These are phyloP conservation scores for Erysiphe pulchra DNA, from an alignment of 2,329 filamentous ascomycete genomes.

Conservation along the genomic window DNA sequence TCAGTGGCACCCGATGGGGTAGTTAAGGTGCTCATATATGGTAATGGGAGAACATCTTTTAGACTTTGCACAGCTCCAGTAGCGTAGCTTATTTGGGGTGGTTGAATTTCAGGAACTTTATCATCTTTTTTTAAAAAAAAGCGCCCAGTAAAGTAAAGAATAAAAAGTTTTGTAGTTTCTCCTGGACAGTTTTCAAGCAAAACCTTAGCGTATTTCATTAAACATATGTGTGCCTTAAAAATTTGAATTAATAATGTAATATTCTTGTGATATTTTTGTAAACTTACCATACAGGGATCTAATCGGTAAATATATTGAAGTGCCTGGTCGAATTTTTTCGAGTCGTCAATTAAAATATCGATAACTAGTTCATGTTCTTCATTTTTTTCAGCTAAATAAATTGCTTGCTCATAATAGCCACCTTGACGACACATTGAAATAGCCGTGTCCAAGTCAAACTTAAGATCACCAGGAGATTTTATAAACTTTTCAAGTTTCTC, in stretches of 20 bases:
- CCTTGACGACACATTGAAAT: conserved; percentile 95
- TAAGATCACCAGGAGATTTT: conserved; percentile 77
- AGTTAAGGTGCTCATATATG: conserved; percentile 45
- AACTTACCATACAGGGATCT: conserved; percentile 45
- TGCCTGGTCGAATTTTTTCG: conserved; percentile 70
- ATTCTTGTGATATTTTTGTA: too few relatives aligned
- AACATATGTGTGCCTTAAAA: conserved; percentile 54
- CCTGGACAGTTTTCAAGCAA: conserved; percentile 66
- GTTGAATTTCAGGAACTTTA: conserved; percentile 3
- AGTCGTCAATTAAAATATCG: conserved; percentile 87
- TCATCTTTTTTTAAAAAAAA: conserved; percentile 49
- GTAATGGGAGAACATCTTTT: conserved; percentile 57
- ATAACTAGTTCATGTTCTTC: conserved; percentile 84
- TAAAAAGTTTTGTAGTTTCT: conserved; percentile 66
- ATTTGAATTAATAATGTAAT: conserved; percentile 2
- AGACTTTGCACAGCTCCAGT: conserved; percentile 52
- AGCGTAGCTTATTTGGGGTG: conserved; percentile 11
- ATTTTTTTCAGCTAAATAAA: conserved; percentile 82
- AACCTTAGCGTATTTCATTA: conserved; percentile 89
- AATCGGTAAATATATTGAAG: conserved; percentile 78
- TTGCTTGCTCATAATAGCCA: conserved; percentile 89
- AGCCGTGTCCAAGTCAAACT: conserved; percentile 90
- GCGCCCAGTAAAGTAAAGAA: conserved; percentile 77
- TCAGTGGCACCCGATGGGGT: conserved; percentile 24
- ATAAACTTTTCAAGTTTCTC: conserved; percentile 93